These are phyloP conservation scores for Zarea fungicola DNA, from an alignment of 2,329 filamentous ascomycete genomes.

Conservation along the genomic window DNA sequence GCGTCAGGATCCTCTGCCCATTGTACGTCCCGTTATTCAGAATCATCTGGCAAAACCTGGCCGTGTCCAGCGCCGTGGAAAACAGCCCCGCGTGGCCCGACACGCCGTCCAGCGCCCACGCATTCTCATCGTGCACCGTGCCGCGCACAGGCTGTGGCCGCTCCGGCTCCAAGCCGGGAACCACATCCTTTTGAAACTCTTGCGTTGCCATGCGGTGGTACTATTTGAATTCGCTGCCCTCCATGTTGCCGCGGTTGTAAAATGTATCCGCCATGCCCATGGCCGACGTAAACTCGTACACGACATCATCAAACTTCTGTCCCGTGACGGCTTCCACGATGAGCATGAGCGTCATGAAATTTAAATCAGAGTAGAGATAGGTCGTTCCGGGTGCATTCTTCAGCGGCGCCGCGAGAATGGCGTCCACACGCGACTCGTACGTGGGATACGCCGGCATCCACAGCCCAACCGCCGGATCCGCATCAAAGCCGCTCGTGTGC, in stretches of 20 bases:
- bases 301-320: slow-evolving; percentile 21
- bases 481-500: slow-evolving; percentile 28
- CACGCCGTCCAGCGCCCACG: slow-evolving; percentile 29
- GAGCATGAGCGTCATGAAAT: slow-evolving; percentile 28
- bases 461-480: slow-evolving; percentile 24
- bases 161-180: slow-evolving; percentile 24
- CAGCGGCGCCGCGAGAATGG: slow-evolving; percentile 24
- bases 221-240: slow-evolving; percentile 18
- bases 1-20: slow-evolving; percentile 23
- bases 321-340: slow-evolving; percentile 26
- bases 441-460: slow-evolving; percentile 18
- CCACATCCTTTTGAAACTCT: slow-evolving; percentile 28
- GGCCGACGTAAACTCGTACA: slow-evolving; percentile 20
- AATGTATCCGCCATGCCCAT: slow-evolving; percentile 28
- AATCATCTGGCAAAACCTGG: slow-evolving; percentile 31
- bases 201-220: slow-evolving; percentile 25
- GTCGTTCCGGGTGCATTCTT: slow-evolving; percentile 22
- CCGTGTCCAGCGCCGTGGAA: slow-evolving; percentile 27
- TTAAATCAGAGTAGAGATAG: slow-evolving; percentile 30
- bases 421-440: slow-evolving; percentile 21
- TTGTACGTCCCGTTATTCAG: slow-evolving; percentile 32
- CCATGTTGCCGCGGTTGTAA: slow-evolving; percentile 29
- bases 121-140: slow-evolving; percentile 33
- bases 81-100: slow-evolving; percentile 32
- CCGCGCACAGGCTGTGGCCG: slow-evolving; percentile 33